A percentile compares a stretch with the other conserved stretches of the same genome.
phyloP scores from a whole-genome alignment of 306 rosid genomes.

The Potentilla sterilis region DNA sequence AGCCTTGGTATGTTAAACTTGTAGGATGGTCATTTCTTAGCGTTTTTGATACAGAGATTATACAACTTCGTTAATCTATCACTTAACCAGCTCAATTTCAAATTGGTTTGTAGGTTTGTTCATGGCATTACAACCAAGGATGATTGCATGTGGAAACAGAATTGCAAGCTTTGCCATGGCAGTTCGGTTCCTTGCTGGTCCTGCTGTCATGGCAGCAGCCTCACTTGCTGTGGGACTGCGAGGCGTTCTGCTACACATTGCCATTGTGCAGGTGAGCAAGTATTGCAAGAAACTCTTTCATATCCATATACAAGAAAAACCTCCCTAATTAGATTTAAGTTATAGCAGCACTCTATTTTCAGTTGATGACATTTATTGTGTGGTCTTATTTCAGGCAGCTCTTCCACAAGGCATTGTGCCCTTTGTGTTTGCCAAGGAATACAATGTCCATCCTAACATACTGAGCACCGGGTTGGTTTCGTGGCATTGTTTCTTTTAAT shows the following conservation, averaged over 20 bases:
- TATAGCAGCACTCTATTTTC: background rate
- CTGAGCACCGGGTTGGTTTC: conserved; percentile 74
- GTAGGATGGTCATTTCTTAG: background rate
- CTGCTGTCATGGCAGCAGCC: conserved; percentile 78
- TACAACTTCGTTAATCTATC: background rate
- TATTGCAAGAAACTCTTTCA: background rate
- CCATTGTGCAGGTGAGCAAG: conserved; percentile 67
- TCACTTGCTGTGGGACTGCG: conserved; percentile 65
- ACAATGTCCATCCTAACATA: conserved; percentile 86
- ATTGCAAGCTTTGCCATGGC: conserved; percentile 78
- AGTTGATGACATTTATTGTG: background rate
- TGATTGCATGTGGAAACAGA: conserved; percentile 80
- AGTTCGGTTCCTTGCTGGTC: conserved; percentile 67
- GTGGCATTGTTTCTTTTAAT: background rate
- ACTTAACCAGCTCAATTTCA: background rate
- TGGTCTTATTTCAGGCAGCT: conserved; percentile 53
- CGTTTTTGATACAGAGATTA: background rate
- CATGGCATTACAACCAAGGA: conserved; percentile 83
- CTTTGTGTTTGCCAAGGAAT: conserved; percentile 85
- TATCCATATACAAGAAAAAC: background rate
- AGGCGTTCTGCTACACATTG: conserved; percentile 73
- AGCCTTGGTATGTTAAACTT: conserved; percentile 58
- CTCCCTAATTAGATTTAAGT: background rate
- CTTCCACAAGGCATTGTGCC: conserved; percentile 94
- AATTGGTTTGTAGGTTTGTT: conserved; percentile 53